Evolutionary conservation across 2,329 filamentous ascomycete species (phyloP).

Genomic region (Colletotrichum limetticola): DNA sequence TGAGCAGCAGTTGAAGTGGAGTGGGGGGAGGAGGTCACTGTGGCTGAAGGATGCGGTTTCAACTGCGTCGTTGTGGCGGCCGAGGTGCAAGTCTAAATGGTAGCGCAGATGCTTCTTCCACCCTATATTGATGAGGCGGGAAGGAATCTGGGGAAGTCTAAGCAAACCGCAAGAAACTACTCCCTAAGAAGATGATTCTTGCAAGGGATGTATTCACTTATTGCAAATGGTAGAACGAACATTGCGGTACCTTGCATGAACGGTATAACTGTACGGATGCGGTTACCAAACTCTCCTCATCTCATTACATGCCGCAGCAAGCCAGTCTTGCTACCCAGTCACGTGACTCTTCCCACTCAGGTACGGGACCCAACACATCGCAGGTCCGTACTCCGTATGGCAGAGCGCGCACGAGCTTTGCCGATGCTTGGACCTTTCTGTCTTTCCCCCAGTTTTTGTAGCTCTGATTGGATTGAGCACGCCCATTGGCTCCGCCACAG

Average conservation of each 20-base stretch:
- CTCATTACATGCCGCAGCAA: background rate
- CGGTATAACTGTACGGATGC: background rate
- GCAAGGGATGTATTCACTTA: background rate
- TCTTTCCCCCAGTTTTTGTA: conserved; percentile 1
- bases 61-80: conserved; percentile 8
- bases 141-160: background rate
- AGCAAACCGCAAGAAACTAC: background rate
- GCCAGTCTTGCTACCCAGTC: background rate
- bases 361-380: background rate
- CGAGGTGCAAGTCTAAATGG: background rate
- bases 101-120: background rate
- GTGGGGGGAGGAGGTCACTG: conserved; percentile 31
- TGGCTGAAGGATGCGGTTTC: conserved; percentile 18
- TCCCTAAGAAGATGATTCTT: background rate
- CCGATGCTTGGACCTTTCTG: conserved; percentile 6
- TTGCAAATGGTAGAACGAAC: background rate
- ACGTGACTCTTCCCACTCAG: background rate
- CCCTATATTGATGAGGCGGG: background rate
- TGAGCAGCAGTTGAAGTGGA: conserved; percentile 34
- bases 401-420: background rate
- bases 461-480: conserved; percentile 32
- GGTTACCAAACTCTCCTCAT: background rate
- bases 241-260: conserved; percentile 6
- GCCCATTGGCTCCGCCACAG: conserved; percentile 22
- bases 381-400: background rate